Evolutionary conservation across 768 basidiomycete species (phyloP), one percentile per base, ranked within the genome.

Genomic region (Gautieria morchelliformis): DNA sequence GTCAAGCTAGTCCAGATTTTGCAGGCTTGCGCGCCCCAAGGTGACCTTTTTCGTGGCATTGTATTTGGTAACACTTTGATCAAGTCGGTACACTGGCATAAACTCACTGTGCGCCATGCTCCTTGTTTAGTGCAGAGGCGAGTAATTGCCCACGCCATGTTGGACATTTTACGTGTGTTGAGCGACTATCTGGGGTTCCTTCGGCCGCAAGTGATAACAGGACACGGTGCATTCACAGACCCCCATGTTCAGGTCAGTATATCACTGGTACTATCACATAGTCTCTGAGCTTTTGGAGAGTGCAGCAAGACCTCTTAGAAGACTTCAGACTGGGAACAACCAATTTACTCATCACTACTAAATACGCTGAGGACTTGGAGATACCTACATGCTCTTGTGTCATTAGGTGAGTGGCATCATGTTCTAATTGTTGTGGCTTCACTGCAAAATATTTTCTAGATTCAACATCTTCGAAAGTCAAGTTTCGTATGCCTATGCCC

Each of bases 281-380:
- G n/a, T 27, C n/a, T 27, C 48, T 49, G 9, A 49, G 24, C 32
- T 14, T 49, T 33, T 17, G 17, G 15, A 9, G 17, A 22, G 3
- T 54, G 11, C 60, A 84, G 79, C 70, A 74, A 63, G 75, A 80
- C 7, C 68, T 79, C 24, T 74, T 77, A 44, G 72, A 70, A 20
- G 70, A 70, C 47, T 87, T 88, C 58, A 66, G 71, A 24, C 63
- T 66, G 27, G 87, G 86, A 4, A 74, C 73, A 10, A 76, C 73
- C 60, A 91, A 91, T 64, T 70, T 89, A 10, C 69, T 89, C 33
- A 71, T 91, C 33, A 71, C 78, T 30, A 83, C 81, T 1, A 80
- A 80, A 62, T 74, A 75, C 1, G 68, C 74, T 5, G 81, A 85
- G 65, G 84, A 85, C 64, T 61, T 85, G 11, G 82, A 82, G 48